Evolutionary conservation across 2,329 filamentous ascomycete genomes (phyloP).

Genomic region (Botrytis paeoniae): DNA sequence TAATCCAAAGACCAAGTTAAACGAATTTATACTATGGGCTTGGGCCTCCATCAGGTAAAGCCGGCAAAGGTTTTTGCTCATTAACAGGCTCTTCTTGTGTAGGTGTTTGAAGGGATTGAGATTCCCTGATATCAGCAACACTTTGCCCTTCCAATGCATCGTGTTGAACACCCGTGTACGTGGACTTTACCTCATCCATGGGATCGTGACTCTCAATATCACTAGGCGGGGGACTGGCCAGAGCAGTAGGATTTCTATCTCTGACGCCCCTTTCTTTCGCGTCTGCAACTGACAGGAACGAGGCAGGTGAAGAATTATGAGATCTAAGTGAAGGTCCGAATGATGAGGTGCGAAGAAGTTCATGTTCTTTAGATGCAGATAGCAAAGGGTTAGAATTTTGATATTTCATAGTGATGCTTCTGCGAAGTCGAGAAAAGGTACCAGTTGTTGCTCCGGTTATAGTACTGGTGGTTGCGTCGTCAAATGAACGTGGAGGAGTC

Average conservation of each 20-base stretch:
- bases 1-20: neutral
- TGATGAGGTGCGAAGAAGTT: slow-evolving; percentile 15
- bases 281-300: slow-evolving; percentile 4
- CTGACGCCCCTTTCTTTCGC: slow-evolving; percentile 1
- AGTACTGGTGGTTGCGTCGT: neutral
- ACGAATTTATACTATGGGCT: neutral
- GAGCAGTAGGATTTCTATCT: neutral
- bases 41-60: neutral
- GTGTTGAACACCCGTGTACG: neutral
- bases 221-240: slow-evolving; percentile 8
- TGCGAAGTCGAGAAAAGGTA: slow-evolving; percentile 17
- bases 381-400: slow-evolving; percentile 1
- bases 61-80: slow-evolving; percentile 6
- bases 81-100: neutral
- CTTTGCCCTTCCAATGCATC: neutral
- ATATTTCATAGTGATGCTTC: slow-evolving; percentile 16
- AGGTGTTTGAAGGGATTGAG: neutral
- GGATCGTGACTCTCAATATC: slow-evolving; percentile 2
- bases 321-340: slow-evolving; percentile 11
- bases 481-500: slow-evolving; percentile 20
- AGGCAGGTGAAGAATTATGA: slow-evolving; percentile 8
- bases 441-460: neutral
- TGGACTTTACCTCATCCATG: slow-evolving; percentile 11
- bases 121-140: neutral
- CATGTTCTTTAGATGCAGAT: slow-evolving; percentile 6